Conservation (phyloP, 768 basidiomycete genomes). For the Leccinum truebloodii region DNA sequence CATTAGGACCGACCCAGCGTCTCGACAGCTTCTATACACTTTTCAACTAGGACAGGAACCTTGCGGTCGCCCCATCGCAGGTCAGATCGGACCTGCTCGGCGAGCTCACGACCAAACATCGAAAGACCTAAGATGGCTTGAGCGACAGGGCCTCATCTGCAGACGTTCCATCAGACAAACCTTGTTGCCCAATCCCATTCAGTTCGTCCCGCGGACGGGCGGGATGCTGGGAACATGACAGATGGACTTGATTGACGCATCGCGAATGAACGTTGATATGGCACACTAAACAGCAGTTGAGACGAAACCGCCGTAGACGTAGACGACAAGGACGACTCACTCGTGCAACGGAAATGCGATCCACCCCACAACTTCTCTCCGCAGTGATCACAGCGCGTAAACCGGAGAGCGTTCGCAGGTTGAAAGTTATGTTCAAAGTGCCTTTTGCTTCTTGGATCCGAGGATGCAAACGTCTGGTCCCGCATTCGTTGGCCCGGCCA, state of each 20-base stretch:
- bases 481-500: slow-evolving; percentile 65
- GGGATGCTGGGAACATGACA: slow-evolving; percentile 61
- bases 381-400: slow-evolving; percentile 93
- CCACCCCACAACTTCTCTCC: slow-evolving; percentile 99
- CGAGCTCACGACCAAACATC: slow-evolving; percentile 90
- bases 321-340: slow-evolving; percentile 50
- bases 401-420: slow-evolving; percentile 82
- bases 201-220: slow-evolving; percentile 34
- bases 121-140: slow-evolving; percentile 59
- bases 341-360: slow-evolving; percentile 85
- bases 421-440: slow-evolving; percentile 81
- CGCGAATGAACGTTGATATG: slow-evolving; percentile 86
- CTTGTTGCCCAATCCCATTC: slow-evolving; percentile 26
- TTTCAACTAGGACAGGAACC: slow-evolving; percentile 89
- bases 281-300: slow-evolving; percentile 55
- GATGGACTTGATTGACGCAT: slow-evolving; percentile 69
- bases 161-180: slow-evolving; percentile 8
- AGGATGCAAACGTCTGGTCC: slow-evolving; percentile 39
- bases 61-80: slow-evolving; percentile 55
- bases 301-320: not conserved
- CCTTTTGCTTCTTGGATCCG: slow-evolving; percentile 41
- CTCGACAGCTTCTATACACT: slow-evolving; percentile 95
- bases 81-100: slow-evolving; percentile 80
- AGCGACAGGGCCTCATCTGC: slow-evolving; percentile 19
- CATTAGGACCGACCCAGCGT: slow-evolving; percentile 57